Base-by-base conservation (phyloP, 176 grass and related monocot genomes). In the Elaeis guineensis region DNA sequence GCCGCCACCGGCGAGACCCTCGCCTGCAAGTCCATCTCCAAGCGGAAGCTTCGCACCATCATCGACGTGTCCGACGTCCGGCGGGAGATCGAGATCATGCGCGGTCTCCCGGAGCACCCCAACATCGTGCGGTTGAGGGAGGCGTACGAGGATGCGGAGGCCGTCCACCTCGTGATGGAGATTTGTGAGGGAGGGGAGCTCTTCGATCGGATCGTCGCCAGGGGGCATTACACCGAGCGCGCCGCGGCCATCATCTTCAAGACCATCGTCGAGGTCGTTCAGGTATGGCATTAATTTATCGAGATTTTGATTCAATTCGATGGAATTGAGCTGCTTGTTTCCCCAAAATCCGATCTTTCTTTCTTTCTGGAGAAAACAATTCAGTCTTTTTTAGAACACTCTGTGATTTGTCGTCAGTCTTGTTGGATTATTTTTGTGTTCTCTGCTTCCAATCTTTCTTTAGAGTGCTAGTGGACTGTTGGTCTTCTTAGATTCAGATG, bases 1-100 rank as follows among this genome's bases (percentile, higher is more conserved):
- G 62, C 14, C 2, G 66, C 62, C 35, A 90, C 90, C 5, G 77
- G 83, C 24, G 83, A 78, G 67, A 52, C 65, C 16, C 72, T 84
- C 63, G 90, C 90, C 26, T 95, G 90, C 90, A 95, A 95, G 83
- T 73, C 86, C 5, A 74, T 95, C 75, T 69, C 77, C 8, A 75
- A 82, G 67, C 62, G 57, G 59, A 71, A 79, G 21, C 80, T 95
- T 21, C 79, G 82, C 16, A 71, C 62, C 5, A 44, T 19, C 29
- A 59, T 66, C 7, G 90, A 90, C 65, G 82, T 65, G 6, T 83
- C 57, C 9, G 86, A 87, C 68, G 90, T 90, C 64, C 71, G 80
- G 57, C 80, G 86, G 21, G 86, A 90, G 71, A 80, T 90, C 55
- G 74, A 86, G 57, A 87, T 95, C 75, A 69, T 78, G 64, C 61